These are phyloP conservation scores for Umbelopsis sp. DNA, from an alignment of 192 early-diverging fungal genomes.

Conservation along the genomic window DNA sequence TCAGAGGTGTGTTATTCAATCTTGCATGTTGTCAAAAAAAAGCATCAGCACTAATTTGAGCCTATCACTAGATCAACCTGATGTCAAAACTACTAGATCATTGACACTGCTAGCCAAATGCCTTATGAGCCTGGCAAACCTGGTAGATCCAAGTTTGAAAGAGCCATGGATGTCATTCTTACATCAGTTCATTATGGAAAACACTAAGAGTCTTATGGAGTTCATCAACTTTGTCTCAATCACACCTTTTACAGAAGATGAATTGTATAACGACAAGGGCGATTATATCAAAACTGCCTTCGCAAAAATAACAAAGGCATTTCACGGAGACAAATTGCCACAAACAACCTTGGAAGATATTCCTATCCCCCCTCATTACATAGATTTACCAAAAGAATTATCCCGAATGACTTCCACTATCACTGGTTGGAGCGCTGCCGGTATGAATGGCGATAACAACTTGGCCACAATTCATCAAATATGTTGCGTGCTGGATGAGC, in stretches of 20 bases:
- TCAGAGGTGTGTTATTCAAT: constrained; percentile 36
- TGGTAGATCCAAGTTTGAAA: constrained; percentile 63
- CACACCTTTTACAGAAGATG: neutral
- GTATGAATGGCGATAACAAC: neutral
- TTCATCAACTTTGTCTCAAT: constrained; percentile 67
- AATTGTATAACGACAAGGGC: neutral
- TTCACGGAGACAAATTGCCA: neutral
- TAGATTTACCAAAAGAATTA: constrained; percentile 29
- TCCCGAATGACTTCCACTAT: constrained; percentile 14
- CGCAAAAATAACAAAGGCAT: neutral
- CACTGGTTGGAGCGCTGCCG: neutral
- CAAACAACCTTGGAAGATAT: constrained; percentile 24
- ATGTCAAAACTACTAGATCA: constrained; percentile 56
- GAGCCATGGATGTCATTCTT: constrained; percentile 72
- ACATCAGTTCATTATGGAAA: constrained; percentile 62
- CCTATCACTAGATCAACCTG: constrained; percentile 51
- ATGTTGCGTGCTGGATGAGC: neutral
- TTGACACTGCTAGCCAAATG: constrained; percentile 74
- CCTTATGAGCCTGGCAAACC: constrained; percentile 70
- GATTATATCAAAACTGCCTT: neutral
- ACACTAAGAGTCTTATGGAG: constrained; percentile 56
- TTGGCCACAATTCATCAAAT: neutral
- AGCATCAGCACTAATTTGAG: neutral
- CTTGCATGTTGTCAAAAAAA: neutral
- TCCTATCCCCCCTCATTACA: constrained; percentile 27